These are phyloP conservation scores for Saccharomycopsis sp. DNA, from an alignment of 805 yeast species.

Conservation along the genomic window DNA sequence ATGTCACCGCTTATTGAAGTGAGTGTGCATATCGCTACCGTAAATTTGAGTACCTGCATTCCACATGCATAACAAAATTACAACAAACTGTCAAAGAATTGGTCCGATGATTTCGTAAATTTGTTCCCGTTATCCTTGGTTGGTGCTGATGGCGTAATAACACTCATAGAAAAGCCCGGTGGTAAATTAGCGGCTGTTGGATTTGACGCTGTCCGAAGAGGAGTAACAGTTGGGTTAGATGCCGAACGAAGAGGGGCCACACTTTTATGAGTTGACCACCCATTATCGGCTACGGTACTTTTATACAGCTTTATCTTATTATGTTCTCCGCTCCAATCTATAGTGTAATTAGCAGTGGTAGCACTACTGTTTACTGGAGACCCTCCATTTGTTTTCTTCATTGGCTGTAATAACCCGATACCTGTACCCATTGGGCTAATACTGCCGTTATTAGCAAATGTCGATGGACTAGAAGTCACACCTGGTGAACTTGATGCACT, in stretches of 20 bases:
- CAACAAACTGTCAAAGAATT: constrained; percentile 19
- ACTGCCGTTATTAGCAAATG: not conserved
- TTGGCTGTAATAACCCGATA: not conserved
- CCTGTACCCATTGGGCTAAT: not conserved
- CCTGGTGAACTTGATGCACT: not conserved
- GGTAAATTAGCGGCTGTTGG: constrained; percentile 26
- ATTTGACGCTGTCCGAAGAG: constrained; percentile 6
- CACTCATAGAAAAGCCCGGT: constrained; percentile 36
- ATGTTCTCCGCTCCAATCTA: constrained; percentile 25
- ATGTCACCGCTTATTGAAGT: too few relatives aligned
- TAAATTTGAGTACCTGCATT: too few relatives aligned
- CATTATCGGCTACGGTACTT: constrained; percentile 11
- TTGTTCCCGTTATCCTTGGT: not conserved
- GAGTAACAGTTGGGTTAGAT: too few relatives aligned
- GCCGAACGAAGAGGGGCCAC: too few relatives aligned
- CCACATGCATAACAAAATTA: too few relatives aligned
- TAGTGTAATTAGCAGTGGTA: constrained; percentile 1
- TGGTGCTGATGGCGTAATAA: constrained; percentile 30
- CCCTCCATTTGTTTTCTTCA: constrained; percentile 5
- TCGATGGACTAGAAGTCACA: not conserved
- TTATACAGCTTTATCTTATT: constrained; percentile 17
- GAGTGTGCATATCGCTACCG: too few relatives aligned
- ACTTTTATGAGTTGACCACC: not conserved
- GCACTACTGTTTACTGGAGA: not conserved
- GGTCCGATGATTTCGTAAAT: constrained; percentile 10